Evolutionary conservation across 345 rosid genomes (phyloP), one percentile per base, ranked within the genome.

Genomic region (Gossypium rotundifolium): DNA sequence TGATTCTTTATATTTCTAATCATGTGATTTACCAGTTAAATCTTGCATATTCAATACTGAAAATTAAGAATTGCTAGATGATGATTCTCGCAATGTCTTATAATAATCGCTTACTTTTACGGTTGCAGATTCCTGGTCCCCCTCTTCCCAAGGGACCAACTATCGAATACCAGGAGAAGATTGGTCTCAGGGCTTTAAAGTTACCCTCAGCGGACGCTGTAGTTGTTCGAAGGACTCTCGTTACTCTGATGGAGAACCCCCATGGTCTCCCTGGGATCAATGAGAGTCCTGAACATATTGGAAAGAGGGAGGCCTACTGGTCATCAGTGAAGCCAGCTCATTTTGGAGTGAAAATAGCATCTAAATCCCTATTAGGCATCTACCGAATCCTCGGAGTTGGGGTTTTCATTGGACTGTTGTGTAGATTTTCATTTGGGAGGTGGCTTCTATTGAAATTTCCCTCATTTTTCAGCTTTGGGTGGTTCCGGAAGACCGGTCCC

Each of bases 381-480:
- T 78, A 84, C 38, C 76, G 88, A 0, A 74, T 84, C 46, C 76
- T 81, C n/a, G 71, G 83, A 17, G 76, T 94, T 20, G 98, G 97
- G 70, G 69, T 87, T 3, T 86, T 87, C 69, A 84, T 90, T 14
- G 97, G 89, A 49, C 75, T 87, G 23, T 74, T 94, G 29, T 81
- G 92, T 48, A 79, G 70, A 75, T 77, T 57, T 77, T 70, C 90
- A 9, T 74, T 90, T 2, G 96, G 94, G 38, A 86, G 96, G 89
- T 83, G 88, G 91, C 94, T 92, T 77, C 94, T 94, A 61, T 79
- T 90, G 54, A 86, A 88, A 22, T 89, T 94, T 65, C 98, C 98
- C 57, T 92, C 97, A 7, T 8, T 90, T 70, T 94, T 94, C 77
- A 89, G 94, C 85, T 81, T 90, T 54, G 98, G 97, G 67, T 79